Conservation (phyloP, 1,284 basidiomycete species). For the Apiotrichum veenhuisii region DNA sequence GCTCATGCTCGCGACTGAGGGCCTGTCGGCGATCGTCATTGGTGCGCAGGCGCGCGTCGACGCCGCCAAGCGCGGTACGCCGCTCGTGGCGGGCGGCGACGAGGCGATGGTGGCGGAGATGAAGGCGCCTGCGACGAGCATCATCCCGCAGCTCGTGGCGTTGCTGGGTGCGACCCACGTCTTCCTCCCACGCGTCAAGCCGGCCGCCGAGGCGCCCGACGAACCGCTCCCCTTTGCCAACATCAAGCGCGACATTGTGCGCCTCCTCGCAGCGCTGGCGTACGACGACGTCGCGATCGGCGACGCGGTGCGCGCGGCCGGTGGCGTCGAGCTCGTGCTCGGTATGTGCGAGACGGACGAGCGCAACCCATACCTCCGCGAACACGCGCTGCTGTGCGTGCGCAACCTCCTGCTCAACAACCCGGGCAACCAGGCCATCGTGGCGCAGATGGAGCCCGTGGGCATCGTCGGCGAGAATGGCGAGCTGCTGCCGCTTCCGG, state of each 20-base stretch:
- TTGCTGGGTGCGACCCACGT: slow-evolving; percentile 64
- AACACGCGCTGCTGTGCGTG: slow-evolving; percentile 80
- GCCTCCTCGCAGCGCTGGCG: slow-evolving; percentile 69
- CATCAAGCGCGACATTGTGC: slow-evolving; percentile 60
- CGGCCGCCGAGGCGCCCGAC: slow-evolving; percentile 48
- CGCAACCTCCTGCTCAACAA: slow-evolving; percentile 73
- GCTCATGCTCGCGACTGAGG: slow-evolving; percentile 71
- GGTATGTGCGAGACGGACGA: slow-evolving; percentile 84
- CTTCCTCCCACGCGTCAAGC: slow-evolving; percentile 70
- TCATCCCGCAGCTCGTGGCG: slow-evolving; percentile 62
- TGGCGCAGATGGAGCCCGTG: slow-evolving; percentile 65
- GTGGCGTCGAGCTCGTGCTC: slow-evolving; percentile 74
- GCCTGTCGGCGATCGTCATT: slow-evolving; percentile 40
- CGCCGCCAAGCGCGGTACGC: background rate
- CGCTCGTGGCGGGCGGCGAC: slow-evolving; percentile 10
- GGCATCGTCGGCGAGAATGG: slow-evolving; percentile 58
- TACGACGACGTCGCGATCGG: slow-evolving; percentile 63
- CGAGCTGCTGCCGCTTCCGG: slow-evolving; percentile 53
- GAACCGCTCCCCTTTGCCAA: slow-evolving; percentile 64
- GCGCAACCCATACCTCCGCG: slow-evolving; percentile 80
- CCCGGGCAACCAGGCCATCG: slow-evolving; percentile 69
- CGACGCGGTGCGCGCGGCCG: slow-evolving; percentile 64
- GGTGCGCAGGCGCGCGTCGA: slow-evolving; percentile 35
- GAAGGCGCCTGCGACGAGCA: slow-evolving; percentile 48
- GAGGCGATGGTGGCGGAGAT: slow-evolving; percentile 27